Evolutionary conservation across 1,139 yeast genomes (phyloP), one percentile per base, ranked within the genome.

Genomic region (Blastobotrys malaysiensis): DNA sequence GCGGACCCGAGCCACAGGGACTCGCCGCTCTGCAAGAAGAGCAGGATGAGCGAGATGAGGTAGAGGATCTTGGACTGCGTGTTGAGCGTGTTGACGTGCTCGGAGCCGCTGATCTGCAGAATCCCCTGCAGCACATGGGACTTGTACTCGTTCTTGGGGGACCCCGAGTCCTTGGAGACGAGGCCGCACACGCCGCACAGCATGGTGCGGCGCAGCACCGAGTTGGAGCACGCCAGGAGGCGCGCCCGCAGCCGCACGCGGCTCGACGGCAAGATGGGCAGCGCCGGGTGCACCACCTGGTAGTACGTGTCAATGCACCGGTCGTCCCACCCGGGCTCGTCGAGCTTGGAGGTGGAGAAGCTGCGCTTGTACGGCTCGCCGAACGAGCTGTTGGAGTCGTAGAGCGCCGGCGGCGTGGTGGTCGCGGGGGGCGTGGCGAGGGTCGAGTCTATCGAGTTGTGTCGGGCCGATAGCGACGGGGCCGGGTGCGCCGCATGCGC

Each of bases 231-330:
- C 19, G 59, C 61, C 31, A 59, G 62, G 46, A 73, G 59, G 47
- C 70, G 59, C n/a, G 62, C 59, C 26, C 67, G 61, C 21, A 72
- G 64, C 47, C 67, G 66, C 9, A 64, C 62, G 24, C 65, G 63
- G 31, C 69, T 63, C 36, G 70, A 68, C 3, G 75, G 74, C 45
- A 74, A 64, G 22, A 74, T 57, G 5, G 77, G 77, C 52, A 73
- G 61, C n/a, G 69, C 62, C 7, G 74, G 74, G 56, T 74, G 77
- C 52, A 73, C 65, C 44, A 64, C 61, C 55, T 67, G 66, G 59
- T 73, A 74, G 57, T 74, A 74, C 26, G 64, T 59, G 58, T 70
- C 74, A 46, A 74, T 64, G 45, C 62, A 65, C 16, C 65, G 61
- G 45, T 72, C 73, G 55, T 69, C 68, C 68, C 71, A 67, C 20